A percentile compares a stretch with the other conserved stretches of the same genome.
phyloP scores from a whole-genome alignment of 805 yeast genomes.

The Candida chilensis region DNA sequence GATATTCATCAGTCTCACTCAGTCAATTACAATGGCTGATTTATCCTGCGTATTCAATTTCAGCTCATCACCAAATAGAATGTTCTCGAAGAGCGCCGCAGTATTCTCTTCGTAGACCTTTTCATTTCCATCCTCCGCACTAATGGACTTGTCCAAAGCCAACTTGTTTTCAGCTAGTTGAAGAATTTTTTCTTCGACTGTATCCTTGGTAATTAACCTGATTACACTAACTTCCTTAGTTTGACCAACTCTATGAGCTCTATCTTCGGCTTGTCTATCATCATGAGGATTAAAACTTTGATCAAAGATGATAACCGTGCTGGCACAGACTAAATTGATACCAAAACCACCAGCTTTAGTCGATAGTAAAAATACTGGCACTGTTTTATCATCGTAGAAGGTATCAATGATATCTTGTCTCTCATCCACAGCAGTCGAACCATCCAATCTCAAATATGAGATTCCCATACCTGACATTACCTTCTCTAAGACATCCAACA shows the following conservation, averaged over 20 bases:
- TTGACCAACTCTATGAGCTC: slow-evolving; percentile 98
- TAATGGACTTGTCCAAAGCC: slow-evolving; percentile 67
- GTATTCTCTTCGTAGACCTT: slow-evolving; percentile 40
- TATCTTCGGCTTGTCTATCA: slow-evolving; percentile 96
- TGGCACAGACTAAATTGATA: slow-evolving; percentile 92
- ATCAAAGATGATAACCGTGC: slow-evolving; percentile 84
- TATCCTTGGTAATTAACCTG: slow-evolving; percentile 59
- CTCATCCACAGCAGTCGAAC: slow-evolving; percentile 87
- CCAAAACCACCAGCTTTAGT: slow-evolving; percentile 99
- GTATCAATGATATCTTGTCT: slow-evolving; percentile 89
- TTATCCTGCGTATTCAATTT: too few relatives aligned
- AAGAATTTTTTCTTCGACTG: slow-evolving; percentile 86
- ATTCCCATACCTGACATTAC: slow-evolving; percentile 56
- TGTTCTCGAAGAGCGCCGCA: slow-evolving; percentile 39
- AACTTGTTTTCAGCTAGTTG: slow-evolving; percentile 84
- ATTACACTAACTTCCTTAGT: slow-evolving; percentile 73
- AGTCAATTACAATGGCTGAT: too few relatives aligned
- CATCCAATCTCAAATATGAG: slow-evolving; percentile 81
- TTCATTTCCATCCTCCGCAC: slow-evolving; percentile 29
- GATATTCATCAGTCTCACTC: too few relatives aligned
- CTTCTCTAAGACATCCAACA: slow-evolving; percentile 77
- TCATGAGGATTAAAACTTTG: slow-evolving; percentile 97
- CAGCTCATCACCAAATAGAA: slow-evolving; percentile 27
- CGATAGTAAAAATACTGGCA: slow-evolving; percentile 81
- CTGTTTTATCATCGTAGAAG: slow-evolving; percentile 71